Base-by-base conservation (phyloP, 192 early-diverging fungal species). In the Cladochytrium replicatum region DNA sequence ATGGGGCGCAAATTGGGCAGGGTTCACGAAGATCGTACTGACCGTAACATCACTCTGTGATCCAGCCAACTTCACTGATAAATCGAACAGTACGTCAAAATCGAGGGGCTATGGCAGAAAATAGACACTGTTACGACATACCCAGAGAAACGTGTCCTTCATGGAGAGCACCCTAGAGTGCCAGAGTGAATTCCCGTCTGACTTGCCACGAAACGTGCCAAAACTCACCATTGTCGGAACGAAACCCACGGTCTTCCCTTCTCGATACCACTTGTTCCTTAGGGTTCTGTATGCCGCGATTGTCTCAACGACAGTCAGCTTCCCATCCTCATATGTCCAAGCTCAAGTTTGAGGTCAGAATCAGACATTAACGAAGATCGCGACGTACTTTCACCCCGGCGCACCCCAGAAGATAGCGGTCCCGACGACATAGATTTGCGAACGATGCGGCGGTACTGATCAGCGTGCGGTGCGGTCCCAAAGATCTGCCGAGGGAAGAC, bases 1-100 rank as follows among this genome's bases (percentile, higher is more conserved):
- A 46, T 83, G 81, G 0, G 93, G 95, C 3, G 91, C 91, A 57
- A 98, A 98, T 56, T 98, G 95, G 4, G 95, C 86, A n/a, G 95
- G 95, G 57, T 98, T 98, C 28, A 99, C 95, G 68, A 97, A 99
- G 48, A 99, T 91, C 47, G 81, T 83, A 15, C 89, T 68, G 0
- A 87, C 82, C 1, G 91, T 84, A 21, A 62, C 41, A 40, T 86
- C 79, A 59, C 83, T 86, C 15, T 71, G 44, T 37, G 64, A 15
- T 13, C 71, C 64, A 0, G 85, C 91, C 5, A 48, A 46, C 17
- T 57, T 52, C 1, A 82, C 82, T 70, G 43, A 25, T 48, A 9
- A 17, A n/a, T n/a, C n/a, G n/a, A n/a, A n/a, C n/a, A n/a, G n/a
- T n/a, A n/a, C n/a, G n/a, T n/a, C n/a, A n/a, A n/a, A 11, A 41